phyloP scores from a whole-genome alignment of 1,139 yeast genomes.

The Taiozyma onychis region DNA sequence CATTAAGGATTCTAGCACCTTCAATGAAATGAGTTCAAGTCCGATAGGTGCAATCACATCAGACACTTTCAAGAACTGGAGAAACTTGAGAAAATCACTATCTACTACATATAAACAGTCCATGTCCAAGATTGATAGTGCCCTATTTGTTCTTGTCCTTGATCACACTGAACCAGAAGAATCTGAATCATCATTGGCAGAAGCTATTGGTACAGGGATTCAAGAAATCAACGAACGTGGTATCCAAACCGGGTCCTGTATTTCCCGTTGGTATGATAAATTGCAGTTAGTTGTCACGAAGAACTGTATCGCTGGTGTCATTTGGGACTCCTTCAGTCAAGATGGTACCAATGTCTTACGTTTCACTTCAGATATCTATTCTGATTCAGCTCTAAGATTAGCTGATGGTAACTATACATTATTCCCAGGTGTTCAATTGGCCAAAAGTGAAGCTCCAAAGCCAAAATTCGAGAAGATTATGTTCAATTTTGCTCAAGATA shows the following conservation, averaged over 20 bases:
- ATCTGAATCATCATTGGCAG: conserved; percentile 30
- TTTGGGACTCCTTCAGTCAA: conserved; percentile 73
- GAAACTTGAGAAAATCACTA: conserved; percentile 39
- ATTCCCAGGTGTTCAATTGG: conserved; percentile 29
- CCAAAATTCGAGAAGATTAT: conserved; percentile 39
- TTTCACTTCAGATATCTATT: conserved; percentile 68
- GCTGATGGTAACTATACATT: conserved; percentile 61
- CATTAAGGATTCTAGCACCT: conserved; percentile 37
- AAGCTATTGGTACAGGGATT: conserved; percentile 59
- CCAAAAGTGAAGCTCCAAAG: conserved; percentile 24
- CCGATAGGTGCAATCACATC: conserved; percentile 70
- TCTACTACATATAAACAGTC: conserved; percentile 42
- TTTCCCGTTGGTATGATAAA: conserved; percentile 77
- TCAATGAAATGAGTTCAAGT: conserved; percentile 40
- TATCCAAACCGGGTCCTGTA: conserved; percentile 68
- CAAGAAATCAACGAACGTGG: conserved; percentile 49
- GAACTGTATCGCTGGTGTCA: conserved; percentile 70
- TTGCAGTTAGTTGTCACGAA: conserved; percentile 62
- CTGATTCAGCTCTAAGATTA: conserved; percentile 66
- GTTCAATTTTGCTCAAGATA: conserved; percentile 46
- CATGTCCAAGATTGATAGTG: conserved; percentile 49
- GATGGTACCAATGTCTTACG: conserved; percentile 73
- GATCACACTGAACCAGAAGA: conserved; percentile 56
- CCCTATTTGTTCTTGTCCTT: conserved; percentile 62
- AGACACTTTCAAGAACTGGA: conserved; percentile 61